Conservation (phyloP, 805 yeast species). For the Nakazawaea wyomingensis region DNA sequence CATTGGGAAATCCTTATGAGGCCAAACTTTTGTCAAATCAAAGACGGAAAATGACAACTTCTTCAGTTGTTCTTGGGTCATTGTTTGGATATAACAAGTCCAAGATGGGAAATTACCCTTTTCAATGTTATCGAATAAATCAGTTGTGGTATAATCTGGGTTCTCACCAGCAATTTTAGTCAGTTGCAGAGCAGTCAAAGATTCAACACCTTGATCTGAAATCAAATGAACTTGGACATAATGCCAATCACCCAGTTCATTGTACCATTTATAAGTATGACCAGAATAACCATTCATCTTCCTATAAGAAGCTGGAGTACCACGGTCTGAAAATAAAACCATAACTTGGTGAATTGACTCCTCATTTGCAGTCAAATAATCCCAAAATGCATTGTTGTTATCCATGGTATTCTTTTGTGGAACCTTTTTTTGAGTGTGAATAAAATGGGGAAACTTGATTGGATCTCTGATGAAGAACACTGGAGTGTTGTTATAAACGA, state of each 20-base stretch:
- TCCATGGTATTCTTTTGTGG: conserved; percentile 79
- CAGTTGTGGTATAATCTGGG: conserved; percentile 81
- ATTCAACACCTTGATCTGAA: conserved; percentile 50
- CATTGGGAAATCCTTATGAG: conserved; percentile 80
- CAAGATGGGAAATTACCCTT: conserved; percentile 76
- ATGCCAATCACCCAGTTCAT: conserved; percentile 67
- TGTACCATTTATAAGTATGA: conserved; percentile 78
- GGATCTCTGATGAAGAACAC: conserved; percentile 83
- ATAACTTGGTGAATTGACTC: conserved; percentile 74
- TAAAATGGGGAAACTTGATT: conserved; percentile 79
- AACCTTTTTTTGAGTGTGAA: conserved; percentile 85
- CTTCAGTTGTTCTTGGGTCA: conserved; percentile 80
- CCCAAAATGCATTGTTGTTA: conserved; percentile 75
- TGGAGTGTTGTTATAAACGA: conserved; percentile 84
- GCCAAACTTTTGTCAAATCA: conserved; percentile 92
- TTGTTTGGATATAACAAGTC: conserved; percentile 80
- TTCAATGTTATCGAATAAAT: conserved; percentile 73
- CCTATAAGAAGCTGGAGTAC: conserved; percentile 72
- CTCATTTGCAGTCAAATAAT: conserved; percentile 66
- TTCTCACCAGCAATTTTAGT: conserved; percentile 62
- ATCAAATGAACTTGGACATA: conserved; percentile 76
- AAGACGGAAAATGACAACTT: conserved; percentile 74
- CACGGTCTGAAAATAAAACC: conserved; percentile 73
- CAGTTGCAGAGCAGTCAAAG: conserved; percentile 61
- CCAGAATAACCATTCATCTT: conserved; percentile 84